A percentile compares a stretch with the other conserved stretches of the same genome.
Evolutionary conservation across 345 rosid species (phyloP).

Genomic region (Anacardium occidentale): DNA sequence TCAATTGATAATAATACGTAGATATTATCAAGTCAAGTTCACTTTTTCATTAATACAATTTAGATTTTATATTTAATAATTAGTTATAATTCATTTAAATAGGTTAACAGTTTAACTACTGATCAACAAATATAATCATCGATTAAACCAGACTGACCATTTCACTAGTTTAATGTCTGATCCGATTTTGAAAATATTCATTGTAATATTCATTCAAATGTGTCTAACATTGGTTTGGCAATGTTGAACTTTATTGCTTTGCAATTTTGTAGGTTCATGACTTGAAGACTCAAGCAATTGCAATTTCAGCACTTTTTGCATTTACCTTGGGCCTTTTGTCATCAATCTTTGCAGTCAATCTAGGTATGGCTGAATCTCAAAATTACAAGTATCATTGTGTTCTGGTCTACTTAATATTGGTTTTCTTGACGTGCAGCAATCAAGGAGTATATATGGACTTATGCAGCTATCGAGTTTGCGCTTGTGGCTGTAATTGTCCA

Average conservation of each 20-base stretch:
- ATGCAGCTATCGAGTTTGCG: constrained; percentile 86
- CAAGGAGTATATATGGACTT: constrained; percentile 87
- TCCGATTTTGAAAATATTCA: no score
- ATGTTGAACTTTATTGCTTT: constrained; percentile 4
- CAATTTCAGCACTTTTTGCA: constrained; percentile 82
- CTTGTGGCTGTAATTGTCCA: constrained; percentile 64
- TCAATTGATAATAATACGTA: no score
- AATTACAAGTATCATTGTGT: background rate
- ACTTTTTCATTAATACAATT: no score
- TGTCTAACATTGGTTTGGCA: constrained; percentile 1
- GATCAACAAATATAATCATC: no score
- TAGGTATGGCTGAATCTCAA: constrained; percentile 49
- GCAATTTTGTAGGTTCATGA: constrained; percentile 50
- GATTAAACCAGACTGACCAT: no score
- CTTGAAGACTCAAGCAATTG: constrained; percentile 63
- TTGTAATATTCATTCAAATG: constrained; percentile 1
- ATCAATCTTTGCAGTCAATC: constrained; percentile 63
- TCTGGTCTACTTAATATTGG: background rate
- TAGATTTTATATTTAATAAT: no score
- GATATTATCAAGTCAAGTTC: no score
- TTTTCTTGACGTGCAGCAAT: constrained; percentile 50
- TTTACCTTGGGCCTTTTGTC: constrained; percentile 67
- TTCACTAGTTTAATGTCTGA: no score
- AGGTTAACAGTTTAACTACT: no score
- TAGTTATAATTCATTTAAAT: no score